phyloP scores from a whole-genome alignment of 192 early-diverging fungal species.

The Linnemannia elongata region DNA sequence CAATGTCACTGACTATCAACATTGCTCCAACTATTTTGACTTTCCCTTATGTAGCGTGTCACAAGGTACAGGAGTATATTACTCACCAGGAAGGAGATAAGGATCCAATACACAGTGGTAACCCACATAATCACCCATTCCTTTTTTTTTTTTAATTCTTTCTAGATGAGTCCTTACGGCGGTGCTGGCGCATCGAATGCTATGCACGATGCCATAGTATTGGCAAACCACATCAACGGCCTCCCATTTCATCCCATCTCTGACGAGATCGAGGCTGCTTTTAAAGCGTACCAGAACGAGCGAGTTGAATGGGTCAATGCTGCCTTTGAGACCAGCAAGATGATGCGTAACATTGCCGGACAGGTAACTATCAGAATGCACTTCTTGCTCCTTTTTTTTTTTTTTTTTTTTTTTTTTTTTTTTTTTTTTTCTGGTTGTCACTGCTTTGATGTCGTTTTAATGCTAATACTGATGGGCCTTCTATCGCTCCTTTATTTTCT shows the following conservation, averaged over 20 bases:
- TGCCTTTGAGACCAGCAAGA: background rate
- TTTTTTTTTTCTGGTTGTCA: too few relatives aligned
- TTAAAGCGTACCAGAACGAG: constrained; percentile 21
- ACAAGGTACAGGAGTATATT: background rate
- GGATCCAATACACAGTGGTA: constrained; percentile 76
- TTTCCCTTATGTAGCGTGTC: background rate
- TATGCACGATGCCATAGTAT: constrained; percentile 30
- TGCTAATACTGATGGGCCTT: background rate
- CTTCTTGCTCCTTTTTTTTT: too few relatives aligned
- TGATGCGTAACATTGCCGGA: too few relatives aligned
- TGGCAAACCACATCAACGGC: constrained; percentile 26
- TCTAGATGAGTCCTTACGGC: background rate
- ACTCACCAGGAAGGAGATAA: constrained; percentile 55
- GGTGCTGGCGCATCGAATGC: background rate
- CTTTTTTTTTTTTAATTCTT: background rate
- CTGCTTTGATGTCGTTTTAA: too few relatives aligned
- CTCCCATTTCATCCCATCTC: background rate
- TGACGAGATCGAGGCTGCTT: background rate
- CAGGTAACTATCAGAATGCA: too few relatives aligned
- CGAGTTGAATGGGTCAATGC: background rate
- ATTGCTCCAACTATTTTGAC: background rate
- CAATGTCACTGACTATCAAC: constrained; percentile 79
- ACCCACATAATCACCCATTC: background rate
- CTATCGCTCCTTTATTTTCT: background rate
- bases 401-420: too few relatives aligned